phyloP scores from a whole-genome alignment of 2,329 filamentous ascomycete genomes.

The Triangularia verruculosa region DNA sequence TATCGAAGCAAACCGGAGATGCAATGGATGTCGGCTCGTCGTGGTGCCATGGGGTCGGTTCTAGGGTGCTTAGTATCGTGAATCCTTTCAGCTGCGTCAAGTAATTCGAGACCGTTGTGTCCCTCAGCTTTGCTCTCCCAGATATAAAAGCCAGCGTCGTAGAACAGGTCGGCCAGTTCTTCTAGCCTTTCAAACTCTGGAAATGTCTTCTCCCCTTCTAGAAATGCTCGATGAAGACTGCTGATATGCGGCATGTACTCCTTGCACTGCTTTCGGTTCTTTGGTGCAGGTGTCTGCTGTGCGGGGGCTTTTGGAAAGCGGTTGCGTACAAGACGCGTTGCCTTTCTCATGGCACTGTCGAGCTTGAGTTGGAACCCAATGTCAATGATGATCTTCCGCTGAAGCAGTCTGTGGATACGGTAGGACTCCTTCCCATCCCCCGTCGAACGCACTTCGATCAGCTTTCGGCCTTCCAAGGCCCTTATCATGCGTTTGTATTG shows the following conservation, averaged over 20 bases:
- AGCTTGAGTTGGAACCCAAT: conserved; percentile 20
- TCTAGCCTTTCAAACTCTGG: background rate
- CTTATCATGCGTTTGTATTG: conserved; percentile 26
- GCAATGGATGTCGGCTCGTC: conserved; percentile 23
- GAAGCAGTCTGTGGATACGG: conserved; percentile 24
- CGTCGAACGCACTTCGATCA: conserved; percentile 18
- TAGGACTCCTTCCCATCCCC: conserved; percentile 16
- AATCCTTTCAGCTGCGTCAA: conserved; percentile 20
- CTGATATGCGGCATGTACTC: conserved; percentile 23
- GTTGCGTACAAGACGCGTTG: conserved; percentile 19
- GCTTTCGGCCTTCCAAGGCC: conserved; percentile 16
- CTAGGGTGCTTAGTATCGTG: conserved; percentile 9
- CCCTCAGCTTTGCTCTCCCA: conserved; percentile 15
- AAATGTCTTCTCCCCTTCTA: background rate
- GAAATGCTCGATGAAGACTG: conserved; percentile 14
- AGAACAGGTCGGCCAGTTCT: conserved; percentile 21
- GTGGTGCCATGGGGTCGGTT: conserved; percentile 1
- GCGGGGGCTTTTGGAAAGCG: conserved; percentile 7
- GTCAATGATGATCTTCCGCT: conserved; percentile 23
- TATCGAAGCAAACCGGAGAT: conserved; percentile 19
- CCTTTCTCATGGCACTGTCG: conserved; percentile 19
- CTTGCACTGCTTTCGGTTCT: conserved; percentile 13
- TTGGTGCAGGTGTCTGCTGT: conserved; percentile 13
- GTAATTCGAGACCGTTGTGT: conserved; percentile 16
- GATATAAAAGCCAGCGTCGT: conserved; percentile 23